These are phyloP conservation scores for Aspergillus aculeatus DNA, from an alignment of 2,329 filamentous ascomycete genomes.

Conservation along the genomic window DNA sequence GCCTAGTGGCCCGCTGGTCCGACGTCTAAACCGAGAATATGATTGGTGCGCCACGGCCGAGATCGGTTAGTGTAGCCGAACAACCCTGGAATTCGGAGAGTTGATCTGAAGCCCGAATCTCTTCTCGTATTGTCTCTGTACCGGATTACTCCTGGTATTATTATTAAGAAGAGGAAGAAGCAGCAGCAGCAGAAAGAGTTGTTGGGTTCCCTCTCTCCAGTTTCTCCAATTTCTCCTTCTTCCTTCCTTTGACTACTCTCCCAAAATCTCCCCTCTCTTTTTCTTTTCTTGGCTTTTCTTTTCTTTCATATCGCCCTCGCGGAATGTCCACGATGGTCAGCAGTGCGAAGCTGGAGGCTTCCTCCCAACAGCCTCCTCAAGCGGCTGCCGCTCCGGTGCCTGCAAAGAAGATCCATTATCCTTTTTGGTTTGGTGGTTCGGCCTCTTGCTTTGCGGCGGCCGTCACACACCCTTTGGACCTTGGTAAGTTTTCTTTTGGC, in stretches of 20 bases:
- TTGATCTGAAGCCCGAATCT: constrained; percentile 34
- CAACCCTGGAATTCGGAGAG: constrained; percentile 27
- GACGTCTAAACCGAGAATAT: constrained; percentile 28
- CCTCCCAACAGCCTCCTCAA: constrained; percentile 22
- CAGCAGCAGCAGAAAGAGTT: background rate
- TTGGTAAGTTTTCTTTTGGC: constrained; percentile 60
- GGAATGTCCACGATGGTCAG: constrained; percentile 35
- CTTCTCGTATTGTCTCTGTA: background rate
- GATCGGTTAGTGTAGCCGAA: constrained; percentile 20
- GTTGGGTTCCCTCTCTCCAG: background rate
- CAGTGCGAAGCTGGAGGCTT: constrained; percentile 33
- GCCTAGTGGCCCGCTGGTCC: constrained; percentile 10
- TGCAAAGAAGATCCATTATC: constrained; percentile 57
- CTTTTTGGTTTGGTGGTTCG: constrained; percentile 96
- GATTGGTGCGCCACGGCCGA: constrained; percentile 28
- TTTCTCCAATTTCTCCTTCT: background rate
- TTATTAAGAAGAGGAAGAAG: background rate
- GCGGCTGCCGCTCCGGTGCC: constrained; percentile 18
- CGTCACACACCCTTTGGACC: constrained; percentile 89
- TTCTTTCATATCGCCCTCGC: constrained; percentile 13
- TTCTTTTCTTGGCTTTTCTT: constrained; percentile 8
- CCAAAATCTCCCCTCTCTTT: constrained; percentile 19
- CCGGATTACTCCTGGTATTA: background rate
- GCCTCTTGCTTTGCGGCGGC: constrained; percentile 87
- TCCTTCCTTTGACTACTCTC: constrained; percentile 9